Evolutionary conservation across 108 stramenopile genomes (phyloP).

Genomic region (Conticribra weissflogii): DNA sequence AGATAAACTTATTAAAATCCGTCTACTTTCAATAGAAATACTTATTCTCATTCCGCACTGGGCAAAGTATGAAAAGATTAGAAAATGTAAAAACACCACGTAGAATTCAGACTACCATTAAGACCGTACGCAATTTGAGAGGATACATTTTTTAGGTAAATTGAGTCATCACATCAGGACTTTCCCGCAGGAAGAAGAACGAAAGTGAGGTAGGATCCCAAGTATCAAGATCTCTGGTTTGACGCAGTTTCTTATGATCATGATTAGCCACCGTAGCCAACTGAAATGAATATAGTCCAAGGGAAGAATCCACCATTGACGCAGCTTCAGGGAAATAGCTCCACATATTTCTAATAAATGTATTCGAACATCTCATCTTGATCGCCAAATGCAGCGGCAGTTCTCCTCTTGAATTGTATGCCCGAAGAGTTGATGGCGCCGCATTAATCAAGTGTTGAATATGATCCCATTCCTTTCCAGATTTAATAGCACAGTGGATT

Average conservation of each 20-base stretch:
- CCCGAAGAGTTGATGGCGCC: constrained; percentile 1
- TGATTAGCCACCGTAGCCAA: constrained; percentile 4
- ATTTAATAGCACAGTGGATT: constrained; percentile 28
- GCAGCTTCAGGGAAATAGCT: constrained; percentile 14
- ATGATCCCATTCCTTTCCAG: constrained; percentile 13
- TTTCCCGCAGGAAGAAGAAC: too few relatives aligned
- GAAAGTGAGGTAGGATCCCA: too few relatives aligned
- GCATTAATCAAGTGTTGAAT: constrained; percentile 23
- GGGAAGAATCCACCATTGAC: constrained; percentile 12
- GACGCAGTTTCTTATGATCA: not conserved
- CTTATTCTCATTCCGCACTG: too few relatives aligned
- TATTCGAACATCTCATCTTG: constrained; percentile 2
- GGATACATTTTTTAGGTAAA: too few relatives aligned
- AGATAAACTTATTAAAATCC: too few relatives aligned
- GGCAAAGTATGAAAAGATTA: too few relatives aligned
- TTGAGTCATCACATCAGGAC: too few relatives aligned
- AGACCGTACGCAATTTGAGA: too few relatives aligned
- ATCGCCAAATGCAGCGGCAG: constrained; percentile 30
- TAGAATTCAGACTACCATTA: too few relatives aligned
- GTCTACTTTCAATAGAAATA: too few relatives aligned
- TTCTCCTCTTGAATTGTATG: constrained; percentile 16
- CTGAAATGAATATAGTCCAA: constrained; percentile 21
- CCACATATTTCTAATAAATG: constrained; percentile 16
- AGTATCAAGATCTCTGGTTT: too few relatives aligned
- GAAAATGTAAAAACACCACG: too few relatives aligned